phyloP scores from a whole-genome alignment of 2,329 filamentous ascomycete species.

The Pestalotiopsis sp. region DNA sequence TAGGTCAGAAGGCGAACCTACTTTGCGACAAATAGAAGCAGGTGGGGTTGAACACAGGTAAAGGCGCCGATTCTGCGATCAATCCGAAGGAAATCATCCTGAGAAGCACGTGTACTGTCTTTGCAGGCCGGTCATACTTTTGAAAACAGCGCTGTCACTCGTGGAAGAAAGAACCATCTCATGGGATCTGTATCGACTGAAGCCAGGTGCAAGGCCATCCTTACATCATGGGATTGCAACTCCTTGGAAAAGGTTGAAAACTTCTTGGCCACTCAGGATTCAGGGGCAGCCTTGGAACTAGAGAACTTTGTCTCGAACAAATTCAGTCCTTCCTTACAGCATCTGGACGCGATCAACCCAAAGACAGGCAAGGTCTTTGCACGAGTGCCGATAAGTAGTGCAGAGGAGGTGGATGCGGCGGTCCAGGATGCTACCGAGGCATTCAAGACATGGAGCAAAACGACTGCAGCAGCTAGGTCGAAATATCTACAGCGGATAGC shows the following conservation, averaged over 20 bases:
- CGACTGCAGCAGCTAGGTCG: slow-evolving; percentile 26
- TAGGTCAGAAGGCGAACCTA: neutral
- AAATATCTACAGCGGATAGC: slow-evolving; percentile 26
- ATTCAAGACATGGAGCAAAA: slow-evolving; percentile 32
- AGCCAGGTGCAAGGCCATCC: slow-evolving; percentile 11
- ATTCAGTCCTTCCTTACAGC: slow-evolving; percentile 16
- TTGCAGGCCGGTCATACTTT: neutral
- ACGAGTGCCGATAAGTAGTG: slow-evolving; percentile 26
- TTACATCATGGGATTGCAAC: slow-evolving; percentile 27
- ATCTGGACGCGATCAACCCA: slow-evolving; percentile 31
- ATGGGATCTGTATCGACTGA: slow-evolving; percentile 7
- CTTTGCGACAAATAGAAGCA: neutral
- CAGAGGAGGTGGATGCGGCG: slow-evolving; percentile 26
- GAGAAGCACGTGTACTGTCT: neutral
- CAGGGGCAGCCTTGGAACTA: slow-evolving; percentile 13
- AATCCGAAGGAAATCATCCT: neutral
- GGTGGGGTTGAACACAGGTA: neutral
- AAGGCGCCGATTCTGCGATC: neutral
- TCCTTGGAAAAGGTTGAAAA: slow-evolving; percentile 29
- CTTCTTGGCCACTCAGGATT: slow-evolving; percentile 17
- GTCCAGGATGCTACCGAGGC: slow-evolving; percentile 25
- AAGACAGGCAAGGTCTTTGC: slow-evolving; percentile 30
- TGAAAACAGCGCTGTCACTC: too few relatives aligned
- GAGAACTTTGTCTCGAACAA: slow-evolving; percentile 23
- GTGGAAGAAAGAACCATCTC: neutral